Evolutionary conservation across 108 stramenopile genomes (phyloP), one percentile per base, ranked within the genome.

Genomic region (Schizochytrium sp.): DNA sequence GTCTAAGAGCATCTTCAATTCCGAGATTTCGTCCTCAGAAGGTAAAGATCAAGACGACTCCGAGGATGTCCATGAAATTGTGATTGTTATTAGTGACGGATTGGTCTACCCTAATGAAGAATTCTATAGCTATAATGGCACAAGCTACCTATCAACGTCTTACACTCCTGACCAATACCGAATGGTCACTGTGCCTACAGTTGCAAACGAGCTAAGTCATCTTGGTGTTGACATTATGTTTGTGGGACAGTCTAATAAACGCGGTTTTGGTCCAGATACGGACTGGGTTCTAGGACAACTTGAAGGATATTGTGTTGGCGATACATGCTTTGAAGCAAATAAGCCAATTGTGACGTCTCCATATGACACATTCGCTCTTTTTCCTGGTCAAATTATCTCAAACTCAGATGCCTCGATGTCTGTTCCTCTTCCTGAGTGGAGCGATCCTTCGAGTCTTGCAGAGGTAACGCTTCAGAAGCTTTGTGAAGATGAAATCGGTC

Each of bases 51-150:
- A 60, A 17, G 59, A 17, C 17, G 59, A 60, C 19, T n/a, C 59
- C 28, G 19, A 17, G 28, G 59, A 60, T 60, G 59, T n/a, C 17
- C 19, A 60, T n/a, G 64, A 69, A 1, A 38, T 69, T 7, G 3
- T 69, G 10, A 3, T 69, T 69, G 28, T 69, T 44, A 69, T 69
- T 69, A 69, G 64, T 44, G 64, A 69, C 64, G 64, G 64, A 2
- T 5, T 12, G 19, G 64, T 69, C 12, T 69, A 69, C 64, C 64
- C 64, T 10, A 69, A 69, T 38, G 64, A 69, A 15, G 64, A 38
- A 12, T 69, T 69, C 28, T 38, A 7, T 8, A 38, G 5, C 0
- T 69, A 69, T 3, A 5, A 38, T 44, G 64, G 64, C 7, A 7
- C 10, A 44, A 38, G 5, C 28, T 69, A 44, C 42, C 64, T 15